Conservation (phyloP, 306 rosid species). For the Glycine tomentella region DNA sequence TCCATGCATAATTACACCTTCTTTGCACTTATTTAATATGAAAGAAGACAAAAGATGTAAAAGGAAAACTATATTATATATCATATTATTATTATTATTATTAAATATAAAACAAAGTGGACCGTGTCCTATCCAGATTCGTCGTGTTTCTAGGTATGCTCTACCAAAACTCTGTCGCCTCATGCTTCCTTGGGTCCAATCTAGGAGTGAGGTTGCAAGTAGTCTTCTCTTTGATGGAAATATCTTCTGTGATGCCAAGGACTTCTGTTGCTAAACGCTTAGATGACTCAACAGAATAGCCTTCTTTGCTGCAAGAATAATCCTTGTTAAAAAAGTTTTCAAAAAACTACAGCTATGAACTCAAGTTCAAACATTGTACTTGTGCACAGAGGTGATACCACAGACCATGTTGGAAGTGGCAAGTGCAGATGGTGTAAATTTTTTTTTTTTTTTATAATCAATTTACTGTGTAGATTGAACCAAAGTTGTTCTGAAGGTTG, state of each 20-base stretch:
- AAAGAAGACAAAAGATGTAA: neutral
- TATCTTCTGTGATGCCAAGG: constrained; percentile 1
- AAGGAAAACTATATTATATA: constrained; percentile 20
- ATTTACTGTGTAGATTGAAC: neutral
- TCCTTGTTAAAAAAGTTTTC: neutral
- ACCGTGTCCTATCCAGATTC: constrained; percentile 5
- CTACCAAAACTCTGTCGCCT: constrained; percentile 27
- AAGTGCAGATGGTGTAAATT: neutral
- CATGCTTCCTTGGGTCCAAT: constrained; percentile 11
- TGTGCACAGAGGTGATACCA: neutral
- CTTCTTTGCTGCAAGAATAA: constrained; percentile 65
- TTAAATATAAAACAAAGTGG: constrained; percentile 31
- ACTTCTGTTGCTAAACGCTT: neutral
- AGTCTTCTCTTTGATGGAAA: constrained; percentile 20
- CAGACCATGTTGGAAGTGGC: neutral
- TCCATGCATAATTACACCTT: constrained; percentile 28
- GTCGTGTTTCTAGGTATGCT: constrained; percentile 20
- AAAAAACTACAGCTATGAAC: neutral
- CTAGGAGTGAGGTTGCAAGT: constrained; percentile 17
- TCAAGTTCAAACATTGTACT: neutral
- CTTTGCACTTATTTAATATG: constrained; percentile 38
- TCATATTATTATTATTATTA: neutral
- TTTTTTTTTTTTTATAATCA: neutral
- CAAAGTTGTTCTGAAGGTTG: neutral
- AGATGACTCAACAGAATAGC: constrained; percentile 60